These are phyloP conservation scores for Eucalyptus guilfoylei DNA, from an alignment of 345 rosid species.

Conservation along the genomic window DNA sequence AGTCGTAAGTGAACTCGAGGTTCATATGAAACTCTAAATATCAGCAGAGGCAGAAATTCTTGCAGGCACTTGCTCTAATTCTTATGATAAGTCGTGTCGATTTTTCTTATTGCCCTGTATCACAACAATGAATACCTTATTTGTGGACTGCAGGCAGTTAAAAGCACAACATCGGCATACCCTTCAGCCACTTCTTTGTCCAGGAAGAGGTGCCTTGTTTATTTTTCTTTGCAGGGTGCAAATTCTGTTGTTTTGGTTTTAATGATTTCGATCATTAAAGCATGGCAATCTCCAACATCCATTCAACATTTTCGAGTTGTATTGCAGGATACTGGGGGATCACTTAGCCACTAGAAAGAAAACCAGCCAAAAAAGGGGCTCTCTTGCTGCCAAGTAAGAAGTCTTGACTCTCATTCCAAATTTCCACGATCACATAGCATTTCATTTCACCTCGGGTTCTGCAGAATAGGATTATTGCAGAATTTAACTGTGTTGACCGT, in stretches of 20 bases:
- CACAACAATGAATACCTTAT: not conserved
- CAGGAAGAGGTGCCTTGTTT: slow-evolving; percentile 18
- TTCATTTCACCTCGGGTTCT: not conserved
- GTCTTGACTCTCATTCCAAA: not conserved
- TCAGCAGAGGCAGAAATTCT: not conserved
- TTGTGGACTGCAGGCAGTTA: slow-evolving; percentile 25
- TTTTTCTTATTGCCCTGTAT: not conserved
- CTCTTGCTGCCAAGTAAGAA: slow-evolving; percentile 71
- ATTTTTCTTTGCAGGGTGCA: not conserved
- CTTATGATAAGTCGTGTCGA: not conserved
- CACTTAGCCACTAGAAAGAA: slow-evolving; percentile 32
- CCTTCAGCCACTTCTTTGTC: slow-evolving; percentile 43
- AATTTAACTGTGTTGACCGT: not conserved
- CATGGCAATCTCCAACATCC: not conserved
- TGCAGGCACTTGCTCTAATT: not conserved
- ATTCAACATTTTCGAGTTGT: not conserved
- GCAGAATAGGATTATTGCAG: not conserved
- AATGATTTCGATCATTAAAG: not conserved
- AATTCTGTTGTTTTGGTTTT: slow-evolving; percentile 6
- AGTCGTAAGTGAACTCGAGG: not conserved
- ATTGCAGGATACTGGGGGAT: slow-evolving; percentile 34
- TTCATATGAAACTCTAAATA: not conserved
- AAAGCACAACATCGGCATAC: slow-evolving; percentile 9
- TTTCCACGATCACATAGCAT: not conserved
- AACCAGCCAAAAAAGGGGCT: slow-evolving; percentile 52